Evolutionary conservation across 129 eudicot species (phyloP), one percentile per base, ranked within the genome.

Genomic region (Tagetes erecta): DNA sequence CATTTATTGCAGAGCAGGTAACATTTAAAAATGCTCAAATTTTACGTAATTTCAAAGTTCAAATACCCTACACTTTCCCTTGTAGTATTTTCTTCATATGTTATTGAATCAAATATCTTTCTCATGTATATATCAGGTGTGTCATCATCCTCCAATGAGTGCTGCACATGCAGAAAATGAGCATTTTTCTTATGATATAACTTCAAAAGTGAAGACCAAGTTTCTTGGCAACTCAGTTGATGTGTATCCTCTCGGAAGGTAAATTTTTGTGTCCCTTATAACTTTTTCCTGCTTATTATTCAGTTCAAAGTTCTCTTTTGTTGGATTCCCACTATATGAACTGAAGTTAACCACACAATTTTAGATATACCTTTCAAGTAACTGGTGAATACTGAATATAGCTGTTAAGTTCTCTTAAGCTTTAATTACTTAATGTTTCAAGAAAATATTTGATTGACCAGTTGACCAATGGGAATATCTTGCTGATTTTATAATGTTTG

Each of bases 131-230:
- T 72, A 42, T 57, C 83, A 93, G 98, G 96, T 93, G 37, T 79
- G 97, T 62, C 98, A 94, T 88, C 98, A 94, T 62, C 98, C 98
- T 70, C 98, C 98, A 67, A 88, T 88, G 80, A 86, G 98, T 86
- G 97, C 96, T 51, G 98, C 87, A 56, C 98, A 88, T 85, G 95
- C 93, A 53, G 98, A 94, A 90, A 94, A 86, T 66, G 96, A 90
- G 11, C 98, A 94, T 84, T 94, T 94, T 74, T 58, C 76, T 8
- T 94, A 94, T 76, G 98, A 90, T 72, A 70, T 90, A 44, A 90
- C 98, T 11, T 94, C 98, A 35, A 94, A 94, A 84, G 85, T 94
- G 73, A 90, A 82, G 81, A 90, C 98, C 76, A 94, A 94, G 80
- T 90, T 94, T 75, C 83, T 94, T 69, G 98, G 98, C 72, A 94